These are phyloP conservation scores for Solanum appendiculatum DNA, from an alignment of 257 asterid genomes.

Conservation along the genomic window DNA sequence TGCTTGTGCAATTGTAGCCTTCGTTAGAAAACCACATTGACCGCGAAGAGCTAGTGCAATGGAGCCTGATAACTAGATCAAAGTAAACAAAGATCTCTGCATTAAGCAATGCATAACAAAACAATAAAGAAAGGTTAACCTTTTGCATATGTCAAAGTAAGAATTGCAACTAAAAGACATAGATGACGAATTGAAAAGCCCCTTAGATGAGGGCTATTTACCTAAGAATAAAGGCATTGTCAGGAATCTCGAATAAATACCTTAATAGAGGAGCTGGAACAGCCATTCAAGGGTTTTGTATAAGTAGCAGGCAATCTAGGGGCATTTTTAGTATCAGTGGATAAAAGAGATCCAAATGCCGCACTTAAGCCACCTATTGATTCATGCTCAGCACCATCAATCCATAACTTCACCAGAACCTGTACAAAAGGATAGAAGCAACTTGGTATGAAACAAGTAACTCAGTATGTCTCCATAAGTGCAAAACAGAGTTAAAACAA, in stretches of 20 bases:
- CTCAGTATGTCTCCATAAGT: background rate
- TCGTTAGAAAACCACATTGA: slow-evolving; percentile 70
- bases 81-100: slow-evolving; percentile 9
- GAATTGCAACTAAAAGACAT: background rate
- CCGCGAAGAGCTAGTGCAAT: slow-evolving; percentile 77
- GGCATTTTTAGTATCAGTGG: slow-evolving; percentile 36
- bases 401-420: slow-evolving; percentile 1
- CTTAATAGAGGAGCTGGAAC: slow-evolving; percentile 48
- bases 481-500: background rate
- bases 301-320: slow-evolving; percentile 37
- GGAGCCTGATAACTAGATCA: slow-evolving; percentile 60
- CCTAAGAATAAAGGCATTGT: background rate
- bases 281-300: slow-evolving; percentile 56
- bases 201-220: background rate
- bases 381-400: slow-evolving; percentile 2
- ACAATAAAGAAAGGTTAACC: background rate
- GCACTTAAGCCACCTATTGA: slow-evolving; percentile 1
- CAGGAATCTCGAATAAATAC: slow-evolving; percentile 21
- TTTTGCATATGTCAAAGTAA: background rate
- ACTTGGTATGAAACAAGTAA: background rate
- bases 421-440: background rate
- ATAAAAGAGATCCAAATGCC: slow-evolving; percentile 20
- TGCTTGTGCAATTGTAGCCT: slow-evolving; percentile 78
- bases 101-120: background rate
- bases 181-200: background rate